Conservation (phyloP, 2,329 filamentous ascomycete genomes). For the Colletotrichum endophyticum region DNA sequence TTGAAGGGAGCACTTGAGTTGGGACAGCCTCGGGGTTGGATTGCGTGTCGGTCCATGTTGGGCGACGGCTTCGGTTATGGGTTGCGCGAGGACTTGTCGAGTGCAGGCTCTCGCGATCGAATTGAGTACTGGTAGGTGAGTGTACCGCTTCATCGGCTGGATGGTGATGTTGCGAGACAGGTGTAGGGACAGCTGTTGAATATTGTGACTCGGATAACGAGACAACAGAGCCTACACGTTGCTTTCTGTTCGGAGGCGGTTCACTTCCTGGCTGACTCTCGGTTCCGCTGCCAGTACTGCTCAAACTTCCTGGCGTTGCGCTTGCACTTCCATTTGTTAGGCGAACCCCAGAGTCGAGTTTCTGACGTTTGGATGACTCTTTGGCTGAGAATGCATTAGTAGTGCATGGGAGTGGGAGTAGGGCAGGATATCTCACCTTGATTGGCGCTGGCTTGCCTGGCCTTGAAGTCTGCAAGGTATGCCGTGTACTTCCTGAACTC, state of each 20-base stretch:
- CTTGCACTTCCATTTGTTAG: slow-evolving; percentile 44
- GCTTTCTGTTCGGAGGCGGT: slow-evolving; percentile 48
- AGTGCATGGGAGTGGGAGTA: background rate
- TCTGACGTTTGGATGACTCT: slow-evolving; percentile 55
- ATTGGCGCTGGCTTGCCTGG: slow-evolving; percentile 65
- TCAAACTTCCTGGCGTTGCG: slow-evolving; percentile 40
- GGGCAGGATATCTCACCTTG: slow-evolving; percentile 50
- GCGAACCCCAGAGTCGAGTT: slow-evolving; percentile 43
- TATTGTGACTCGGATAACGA: slow-evolving; percentile 52
- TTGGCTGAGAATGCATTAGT: slow-evolving; percentile 38
- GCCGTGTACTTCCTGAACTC: slow-evolving; percentile 71
- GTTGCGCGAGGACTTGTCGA: slow-evolving; percentile 13
- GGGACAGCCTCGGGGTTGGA: slow-evolving; percentile 20
- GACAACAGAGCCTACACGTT: slow-evolving; percentile 52
- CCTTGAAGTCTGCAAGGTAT: slow-evolving; percentile 80
- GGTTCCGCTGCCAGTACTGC: slow-evolving; percentile 49
- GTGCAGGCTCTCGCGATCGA: slow-evolving; percentile 33
- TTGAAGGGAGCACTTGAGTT: slow-evolving; percentile 40
- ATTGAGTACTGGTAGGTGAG: slow-evolving; percentile 45
- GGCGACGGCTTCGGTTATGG: slow-evolving; percentile 5
- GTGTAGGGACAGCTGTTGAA: slow-evolving; percentile 40
- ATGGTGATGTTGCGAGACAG: slow-evolving; percentile 36
- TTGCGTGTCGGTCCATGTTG: slow-evolving; percentile 15
- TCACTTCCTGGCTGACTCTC: slow-evolving; percentile 55
- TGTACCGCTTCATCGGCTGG: slow-evolving; percentile 47